These are phyloP conservation scores for Dactylonectria macrodidyma DNA, from an alignment of 2,329 filamentous ascomycete species.

Conservation along the genomic window DNA sequence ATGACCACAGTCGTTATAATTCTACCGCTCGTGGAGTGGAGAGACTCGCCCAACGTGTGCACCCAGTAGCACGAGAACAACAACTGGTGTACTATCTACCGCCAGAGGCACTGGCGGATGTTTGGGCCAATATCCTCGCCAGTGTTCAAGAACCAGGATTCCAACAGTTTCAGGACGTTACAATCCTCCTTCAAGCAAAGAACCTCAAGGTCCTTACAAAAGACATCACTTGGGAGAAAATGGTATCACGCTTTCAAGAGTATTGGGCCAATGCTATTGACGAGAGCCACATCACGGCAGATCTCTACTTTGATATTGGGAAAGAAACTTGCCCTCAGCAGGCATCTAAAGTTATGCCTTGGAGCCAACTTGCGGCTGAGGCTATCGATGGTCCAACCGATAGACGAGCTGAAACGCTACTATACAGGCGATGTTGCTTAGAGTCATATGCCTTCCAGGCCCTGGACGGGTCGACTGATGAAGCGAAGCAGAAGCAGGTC, in stretches of 20 bases:
- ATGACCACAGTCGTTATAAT: no score
- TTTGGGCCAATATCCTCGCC: not conserved
- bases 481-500: slow-evolving; percentile 5
- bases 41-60: not conserved
- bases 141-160: not conserved
- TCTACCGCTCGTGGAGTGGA: not conserved
- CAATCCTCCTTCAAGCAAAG: slow-evolving; percentile 10
- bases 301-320: not conserved
- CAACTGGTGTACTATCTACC: not conserved
- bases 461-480: not conserved
- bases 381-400: not conserved
- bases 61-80: not conserved
- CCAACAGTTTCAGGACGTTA: slow-evolving; percentile 7
- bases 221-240: not conserved
- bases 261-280: not conserved
- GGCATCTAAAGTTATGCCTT: not conserved
- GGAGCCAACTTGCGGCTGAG: not conserved
- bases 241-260: not conserved
- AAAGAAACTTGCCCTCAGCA: slow-evolving; percentile 5
- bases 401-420: slow-evolving; percentile 7
- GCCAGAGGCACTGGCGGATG: not conserved
- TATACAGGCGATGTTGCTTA: slow-evolving; percentile 1
- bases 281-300: not conserved
- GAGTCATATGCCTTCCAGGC: slow-evolving; percentile 7
- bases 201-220: slow-evolving; percentile 19